Base-by-base conservation (phyloP, 768 basidiomycete genomes). In the Hericium coralloides region DNA sequence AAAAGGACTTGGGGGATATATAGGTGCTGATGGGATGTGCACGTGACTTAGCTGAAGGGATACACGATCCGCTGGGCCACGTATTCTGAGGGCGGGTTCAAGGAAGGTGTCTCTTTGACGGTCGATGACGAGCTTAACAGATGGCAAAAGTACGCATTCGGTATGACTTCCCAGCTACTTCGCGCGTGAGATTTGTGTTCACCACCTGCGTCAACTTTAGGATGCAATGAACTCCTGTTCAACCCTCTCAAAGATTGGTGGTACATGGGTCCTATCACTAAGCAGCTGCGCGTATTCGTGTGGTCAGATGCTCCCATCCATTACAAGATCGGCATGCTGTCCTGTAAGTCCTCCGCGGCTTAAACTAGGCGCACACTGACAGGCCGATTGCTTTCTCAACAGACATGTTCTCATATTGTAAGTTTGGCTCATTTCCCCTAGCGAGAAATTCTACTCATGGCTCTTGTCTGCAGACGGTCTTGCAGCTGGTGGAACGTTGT, bases 141-240 rank as follows among this genome's bases (percentile, higher is more conserved):
- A 2, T 95, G 93, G 93, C 90, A 94, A 60, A 95, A 94, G 67
- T 91, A 90, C 59, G 75, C 86, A 0, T 89, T 88, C 70, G 88
- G 85, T 80, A 65, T 53, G 65, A 26, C 26, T 26, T 26, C 26
- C 26, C 26, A 26, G 26, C 26, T 26, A 26, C 7, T 57, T 51
- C 49, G 22, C 49, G 22, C 49, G 36, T n/a, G 26, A 10, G 14
- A 25, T 20, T n/a, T 17, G 36, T 37, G 53, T 0, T 36, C 39
- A 60, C 38, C 41, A n/a, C 25, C 50, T 49, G 57, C 38, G 55
- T 25, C 26, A 7, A 26, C 20, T 14, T 47, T 37, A 83, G 83
- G 84, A 2, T 86, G 83, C 66, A 84, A 82, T 64, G 87, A 88
- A 70, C 77, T 95, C 50, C 79, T 93, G 59, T 94, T 95, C 79